Evolutionary conservation across 768 basidiomycete genomes (phyloP).

Genomic region (Serendipita vermifera): DNA sequence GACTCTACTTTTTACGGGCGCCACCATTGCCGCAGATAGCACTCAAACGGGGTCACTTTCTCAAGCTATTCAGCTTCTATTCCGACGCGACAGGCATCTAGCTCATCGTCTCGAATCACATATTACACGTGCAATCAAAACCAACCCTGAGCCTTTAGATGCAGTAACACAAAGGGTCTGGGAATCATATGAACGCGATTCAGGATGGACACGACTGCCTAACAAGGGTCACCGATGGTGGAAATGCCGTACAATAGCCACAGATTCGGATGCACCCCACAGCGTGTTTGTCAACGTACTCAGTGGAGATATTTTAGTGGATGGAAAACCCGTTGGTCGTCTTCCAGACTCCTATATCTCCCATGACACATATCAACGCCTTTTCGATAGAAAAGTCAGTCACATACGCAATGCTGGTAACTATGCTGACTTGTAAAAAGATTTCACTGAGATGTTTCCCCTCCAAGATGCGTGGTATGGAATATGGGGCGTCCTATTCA

Average conservation of each 20-base stretch:
- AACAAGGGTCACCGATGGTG: conserved; percentile 18
- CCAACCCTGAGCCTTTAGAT: conserved; percentile 20
- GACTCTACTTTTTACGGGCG: too few species aligned
- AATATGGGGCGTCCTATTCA: conserved; percentile 22
- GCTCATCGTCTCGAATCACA: conserved; percentile 21
- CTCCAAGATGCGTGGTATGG: conserved; percentile 24
- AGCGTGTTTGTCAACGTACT: conserved; percentile 31
- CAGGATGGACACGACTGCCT: conserved; percentile 15
- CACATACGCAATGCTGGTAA: background rate
- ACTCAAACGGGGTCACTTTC: too few species aligned
- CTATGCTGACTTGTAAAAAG: conserved; percentile 8
- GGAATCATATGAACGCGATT: conserved; percentile 23
- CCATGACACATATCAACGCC: conserved; percentile 24
- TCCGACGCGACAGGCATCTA: conserved; percentile 24
- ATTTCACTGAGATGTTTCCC: conserved; percentile 28
- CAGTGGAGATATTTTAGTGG: conserved; percentile 30
- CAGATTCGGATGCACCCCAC: conserved; percentile 18
- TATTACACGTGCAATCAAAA: conserved; percentile 15
- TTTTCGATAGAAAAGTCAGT: conserved; percentile 29
- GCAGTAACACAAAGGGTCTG: conserved; percentile 23
- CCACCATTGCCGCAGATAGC: too few species aligned
- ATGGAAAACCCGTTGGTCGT: conserved; percentile 29
- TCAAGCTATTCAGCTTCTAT: too few species aligned
- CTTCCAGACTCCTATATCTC: conserved; percentile 25
- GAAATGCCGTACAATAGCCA: conserved; percentile 10